Conservation (phyloP, 139 green algal genomes). For the Raphidocelis subcapitata region DNA sequence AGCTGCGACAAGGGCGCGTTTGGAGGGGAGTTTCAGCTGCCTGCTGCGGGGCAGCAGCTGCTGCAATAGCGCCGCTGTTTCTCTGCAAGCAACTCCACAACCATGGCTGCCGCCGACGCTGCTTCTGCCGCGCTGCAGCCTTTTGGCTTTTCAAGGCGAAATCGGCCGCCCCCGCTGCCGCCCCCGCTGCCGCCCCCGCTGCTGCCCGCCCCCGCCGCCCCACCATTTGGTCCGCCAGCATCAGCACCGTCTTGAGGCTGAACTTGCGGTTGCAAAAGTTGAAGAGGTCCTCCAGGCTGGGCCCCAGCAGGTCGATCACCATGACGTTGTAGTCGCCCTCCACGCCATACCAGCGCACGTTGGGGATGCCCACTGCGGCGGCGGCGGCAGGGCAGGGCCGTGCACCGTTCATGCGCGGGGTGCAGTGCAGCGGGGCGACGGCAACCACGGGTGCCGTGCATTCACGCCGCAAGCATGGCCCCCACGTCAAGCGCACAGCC, state of each 20-base stretch:
- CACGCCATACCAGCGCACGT: slow-evolving; percentile 97
- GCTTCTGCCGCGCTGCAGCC: too few relatives aligned
- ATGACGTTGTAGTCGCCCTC: slow-evolving; percentile 99
- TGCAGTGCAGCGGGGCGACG: neutral
- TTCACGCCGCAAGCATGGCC: too few relatives aligned
- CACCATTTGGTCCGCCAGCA: slow-evolving; percentile 99
- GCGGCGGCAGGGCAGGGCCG: too few relatives aligned
- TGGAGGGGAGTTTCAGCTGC: neutral
- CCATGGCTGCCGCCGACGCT: too few relatives aligned
- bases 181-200: too few relatives aligned
- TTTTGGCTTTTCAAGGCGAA: too few relatives aligned
- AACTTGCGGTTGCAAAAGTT: slow-evolving; percentile 99
- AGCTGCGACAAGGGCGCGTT: too few relatives aligned
- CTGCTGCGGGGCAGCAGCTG: neutral
- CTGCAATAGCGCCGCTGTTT: neutral
- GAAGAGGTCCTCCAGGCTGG: slow-evolving; percentile 97
- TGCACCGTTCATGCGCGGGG: neutral
- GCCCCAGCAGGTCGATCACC: slow-evolving; percentile 98
- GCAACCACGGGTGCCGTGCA: neutral
- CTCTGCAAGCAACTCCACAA: neutral
- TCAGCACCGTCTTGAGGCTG: slow-evolving; percentile 97
- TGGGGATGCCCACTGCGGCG: slow-evolving; percentile 93
- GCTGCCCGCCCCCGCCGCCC: too few relatives aligned
- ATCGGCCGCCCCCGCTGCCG: too few relatives aligned
- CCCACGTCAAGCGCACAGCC: too few relatives aligned